Evolutionary conservation across 805 yeast genomes (phyloP), one percentile per base, ranked within the genome.

Genomic region (Hyphopichia homilentoma): DNA sequence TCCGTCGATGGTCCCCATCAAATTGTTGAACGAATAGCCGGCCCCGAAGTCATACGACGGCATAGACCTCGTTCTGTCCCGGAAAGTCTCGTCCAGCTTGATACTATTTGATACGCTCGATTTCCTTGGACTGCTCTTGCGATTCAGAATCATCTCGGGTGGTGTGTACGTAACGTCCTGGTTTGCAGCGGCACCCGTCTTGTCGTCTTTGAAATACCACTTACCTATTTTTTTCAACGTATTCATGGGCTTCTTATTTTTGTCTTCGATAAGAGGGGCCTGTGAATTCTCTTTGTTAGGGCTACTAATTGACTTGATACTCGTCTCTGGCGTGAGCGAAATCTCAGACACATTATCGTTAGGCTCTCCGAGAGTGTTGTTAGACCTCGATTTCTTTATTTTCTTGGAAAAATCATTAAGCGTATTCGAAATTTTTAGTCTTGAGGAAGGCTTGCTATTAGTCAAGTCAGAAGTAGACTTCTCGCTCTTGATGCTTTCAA

Each of bases 61-160:
- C n/a, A n/a, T n/a, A n/a, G n/a, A n/a, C n/a, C n/a, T n/a, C n/a
- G n/a, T n/a, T n/a, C n/a, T n/a, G n/a, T n/a, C n/a, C n/a, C n/a
- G n/a, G n/a, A n/a, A n/a, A n/a, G n/a, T n/a, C n/a, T n/a, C n/a
- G n/a, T n/a, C n/a, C n/a, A n/a, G n/a, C n/a, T n/a, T n/a, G n/a
- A n/a, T n/a, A 20, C 11, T 20, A 16, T 23, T 17, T 6, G 33
- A 18, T 14, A 17, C 12, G 13, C 27, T 35, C 7, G 44, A 35
- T 32, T 37, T 58, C 37, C 51, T 54, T n/a, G n/a, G n/a, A 9
- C 65, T 57, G 27, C 42, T 35, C 45, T 83, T 62, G 48, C 84
- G 60, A 17, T 65, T 75, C 26, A 73, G 64, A n/a, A 80, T 80
- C 86, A 80, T 80, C 47, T 79, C 84, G 0, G 85, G 85, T 0